Conservation (phyloP, 495 filamentous ascomycete species). For the Talaromyces ruber region DNA sequence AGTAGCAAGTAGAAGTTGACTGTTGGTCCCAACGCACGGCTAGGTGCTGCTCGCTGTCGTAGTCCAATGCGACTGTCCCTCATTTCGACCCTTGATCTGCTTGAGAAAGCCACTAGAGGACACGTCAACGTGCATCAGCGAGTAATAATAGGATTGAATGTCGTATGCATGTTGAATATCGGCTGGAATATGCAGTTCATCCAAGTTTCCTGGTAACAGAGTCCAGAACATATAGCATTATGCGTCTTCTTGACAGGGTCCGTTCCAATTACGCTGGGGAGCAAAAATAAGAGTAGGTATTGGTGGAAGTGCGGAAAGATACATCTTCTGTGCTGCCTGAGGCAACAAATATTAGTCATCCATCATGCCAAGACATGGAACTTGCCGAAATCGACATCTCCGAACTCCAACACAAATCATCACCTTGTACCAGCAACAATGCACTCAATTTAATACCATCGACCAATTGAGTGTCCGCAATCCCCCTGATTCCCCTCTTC, state of each 20-base stretch:
- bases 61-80: not conserved
- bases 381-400: not conserved
- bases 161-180: not conserved
- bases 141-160: not conserved
- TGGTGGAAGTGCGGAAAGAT: not conserved
- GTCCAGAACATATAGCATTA: not conserved
- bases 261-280: not conserved
- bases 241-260: not conserved
- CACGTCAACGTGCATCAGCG: not conserved
- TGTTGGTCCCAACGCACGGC: not conserved
- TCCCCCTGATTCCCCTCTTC: slow-evolving; percentile 1
- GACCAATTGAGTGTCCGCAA: not conserved
- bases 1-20: not conserved
- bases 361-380: not conserved
- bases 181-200: not conserved
- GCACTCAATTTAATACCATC: not conserved
- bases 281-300: not conserved
- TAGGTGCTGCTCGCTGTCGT: not conserved
- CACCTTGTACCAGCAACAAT: not conserved
- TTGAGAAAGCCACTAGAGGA: not conserved
- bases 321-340: not conserved
- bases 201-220: not conserved
- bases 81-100: not conserved
- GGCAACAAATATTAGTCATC: not conserved
- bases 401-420: not conserved